A percentile compares a stretch with the other conserved stretches of the same genome.
Evolutionary conservation across 345 rosid genomes (phyloP).

Genomic region (Gossypium turneri): DNA sequence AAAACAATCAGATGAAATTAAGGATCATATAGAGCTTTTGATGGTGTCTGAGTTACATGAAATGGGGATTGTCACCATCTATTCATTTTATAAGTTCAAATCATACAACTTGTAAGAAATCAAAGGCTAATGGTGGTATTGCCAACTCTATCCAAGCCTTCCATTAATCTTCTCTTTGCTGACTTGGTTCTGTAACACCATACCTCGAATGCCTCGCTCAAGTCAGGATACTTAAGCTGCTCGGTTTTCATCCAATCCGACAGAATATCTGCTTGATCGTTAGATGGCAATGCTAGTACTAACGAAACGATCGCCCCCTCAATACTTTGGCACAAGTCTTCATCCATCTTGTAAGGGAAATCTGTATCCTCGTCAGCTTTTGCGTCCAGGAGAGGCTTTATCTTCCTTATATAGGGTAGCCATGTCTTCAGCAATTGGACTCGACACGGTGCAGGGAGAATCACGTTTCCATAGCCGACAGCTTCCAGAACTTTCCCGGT

Average conservation of each 20-base stretch:
- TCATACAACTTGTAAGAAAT: conserved; percentile 19
- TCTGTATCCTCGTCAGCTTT: conserved; percentile 37
- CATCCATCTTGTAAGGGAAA: conserved; percentile 66
- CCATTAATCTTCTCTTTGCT: conserved; percentile 80
- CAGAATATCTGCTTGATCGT: conserved; percentile 80
- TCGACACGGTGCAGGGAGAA: conserved; percentile 52
- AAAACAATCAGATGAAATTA: neutral
- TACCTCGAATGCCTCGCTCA: conserved; percentile 91
- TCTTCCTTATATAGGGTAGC: conserved; percentile 80
- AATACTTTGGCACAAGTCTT: conserved; percentile 65
- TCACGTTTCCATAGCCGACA: conserved; percentile 83
- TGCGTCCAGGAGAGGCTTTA: conserved; percentile 65
- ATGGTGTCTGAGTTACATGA: conserved; percentile 7
- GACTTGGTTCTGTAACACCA: conserved; percentile 97
- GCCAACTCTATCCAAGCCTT: conserved; percentile 43
- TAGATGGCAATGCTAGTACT: conserved; percentile 71
- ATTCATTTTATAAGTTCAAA: neutral
- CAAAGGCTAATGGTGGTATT: conserved; percentile 32
- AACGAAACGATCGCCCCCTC: conserved; percentile 78
- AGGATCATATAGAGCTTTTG: neutral
- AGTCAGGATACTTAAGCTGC: conserved; percentile 68
- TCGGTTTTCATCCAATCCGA: conserved; percentile 80
- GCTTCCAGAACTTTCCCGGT: conserved; percentile 86
- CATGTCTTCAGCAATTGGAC: conserved; percentile 58
- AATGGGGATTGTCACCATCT: conserved; percentile 11